Percentiles rank a stretch among this genome's conserved stretches.
These are phyloP conservation scores for Aspergillus sclerotiicarbonarius DNA, from an alignment of 495 filamentous ascomycete genomes.

Conservation along the genomic window DNA sequence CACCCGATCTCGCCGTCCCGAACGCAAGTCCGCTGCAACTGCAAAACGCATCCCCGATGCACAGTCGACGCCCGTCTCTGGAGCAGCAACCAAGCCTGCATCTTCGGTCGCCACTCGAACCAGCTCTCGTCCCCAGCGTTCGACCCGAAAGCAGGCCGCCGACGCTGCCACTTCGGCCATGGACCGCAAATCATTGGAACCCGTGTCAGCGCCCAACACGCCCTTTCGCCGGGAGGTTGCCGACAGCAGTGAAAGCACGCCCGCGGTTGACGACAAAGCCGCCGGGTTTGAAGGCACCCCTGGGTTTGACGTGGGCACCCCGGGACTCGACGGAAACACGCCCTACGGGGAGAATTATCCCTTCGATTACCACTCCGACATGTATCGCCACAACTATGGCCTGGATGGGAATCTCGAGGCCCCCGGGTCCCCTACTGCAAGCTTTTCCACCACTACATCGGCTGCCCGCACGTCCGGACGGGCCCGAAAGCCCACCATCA, in stretches of 20 bases:
- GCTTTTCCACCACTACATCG: conserved; percentile 28
- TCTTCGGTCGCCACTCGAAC: not conserved
- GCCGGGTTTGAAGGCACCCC: not conserved
- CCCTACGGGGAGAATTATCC: conserved; percentile 16
- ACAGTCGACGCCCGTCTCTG: not conserved
- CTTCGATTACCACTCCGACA: conserved; percentile 22
- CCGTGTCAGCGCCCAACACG: not conserved
- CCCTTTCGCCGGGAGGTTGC: not conserved
- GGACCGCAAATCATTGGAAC: not conserved
- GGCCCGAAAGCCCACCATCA: conserved; percentile 38
- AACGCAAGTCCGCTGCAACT: conserved; percentile 8
- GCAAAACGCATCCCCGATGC: not conserved
- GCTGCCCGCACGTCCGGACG: conserved; percentile 32
- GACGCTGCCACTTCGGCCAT: not conserved
- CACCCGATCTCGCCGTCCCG: conserved; percentile 16
- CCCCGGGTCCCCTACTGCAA: conserved; percentile 27
- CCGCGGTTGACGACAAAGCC: not conserved
- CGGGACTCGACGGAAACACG: conserved; percentile 8
- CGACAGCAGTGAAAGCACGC: not conserved
- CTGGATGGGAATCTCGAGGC: conserved; percentile 27
- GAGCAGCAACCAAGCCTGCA: not conserved
- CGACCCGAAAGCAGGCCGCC: not conserved
- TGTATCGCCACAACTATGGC: conserved; percentile 26
- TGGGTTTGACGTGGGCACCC: not conserved
- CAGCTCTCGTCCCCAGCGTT: conserved; percentile 1